These are phyloP conservation scores for Casuarina equisetifolia DNA, from an alignment of 306 rosid species.

Conservation along the genomic window DNA sequence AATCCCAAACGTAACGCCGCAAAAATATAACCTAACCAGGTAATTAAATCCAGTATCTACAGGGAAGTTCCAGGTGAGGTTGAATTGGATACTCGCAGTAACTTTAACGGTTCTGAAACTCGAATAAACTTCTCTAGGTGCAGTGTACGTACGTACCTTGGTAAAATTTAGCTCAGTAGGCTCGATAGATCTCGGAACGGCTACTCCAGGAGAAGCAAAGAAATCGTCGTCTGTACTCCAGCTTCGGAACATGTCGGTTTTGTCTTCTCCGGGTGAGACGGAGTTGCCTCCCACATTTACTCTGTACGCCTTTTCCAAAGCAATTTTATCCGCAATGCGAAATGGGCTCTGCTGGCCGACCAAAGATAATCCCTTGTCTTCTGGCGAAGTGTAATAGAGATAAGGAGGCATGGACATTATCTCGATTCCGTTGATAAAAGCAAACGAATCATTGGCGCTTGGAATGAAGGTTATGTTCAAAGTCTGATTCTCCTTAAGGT, in stretches of 20 bases:
- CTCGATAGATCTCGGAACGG: neutral
- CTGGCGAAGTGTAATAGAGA: constrained; percentile 9
- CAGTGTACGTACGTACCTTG: constrained; percentile 7
- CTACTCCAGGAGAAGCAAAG: neutral
- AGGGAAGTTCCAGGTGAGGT: constrained; percentile 33
- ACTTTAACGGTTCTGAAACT: neutral
- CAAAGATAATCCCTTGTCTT: neutral
- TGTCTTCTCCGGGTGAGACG: constrained; percentile 31
- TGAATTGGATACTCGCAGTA: neutral
- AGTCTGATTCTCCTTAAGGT: too few species aligned
- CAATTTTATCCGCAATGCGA: constrained; percentile 8
- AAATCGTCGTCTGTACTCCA: constrained; percentile 16
- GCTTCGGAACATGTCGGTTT: constrained; percentile 19
- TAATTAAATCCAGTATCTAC: constrained; percentile 49
- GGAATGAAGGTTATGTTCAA: too few species aligned
- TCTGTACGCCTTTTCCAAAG: constrained; percentile 38
- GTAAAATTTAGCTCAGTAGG: neutral
- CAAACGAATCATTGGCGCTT: too few species aligned
- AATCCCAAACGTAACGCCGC: neutral
- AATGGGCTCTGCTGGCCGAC: neutral
- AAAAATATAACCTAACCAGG: neutral
- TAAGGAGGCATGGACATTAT: constrained; percentile 41
- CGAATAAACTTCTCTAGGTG: constrained; percentile 10
- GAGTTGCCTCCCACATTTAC: constrained; percentile 38
- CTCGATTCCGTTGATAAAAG: constrained; percentile 45